phyloP scores from a whole-genome alignment of 192 early-diverging fungal species.

The Umbelopsis sp. region DNA sequence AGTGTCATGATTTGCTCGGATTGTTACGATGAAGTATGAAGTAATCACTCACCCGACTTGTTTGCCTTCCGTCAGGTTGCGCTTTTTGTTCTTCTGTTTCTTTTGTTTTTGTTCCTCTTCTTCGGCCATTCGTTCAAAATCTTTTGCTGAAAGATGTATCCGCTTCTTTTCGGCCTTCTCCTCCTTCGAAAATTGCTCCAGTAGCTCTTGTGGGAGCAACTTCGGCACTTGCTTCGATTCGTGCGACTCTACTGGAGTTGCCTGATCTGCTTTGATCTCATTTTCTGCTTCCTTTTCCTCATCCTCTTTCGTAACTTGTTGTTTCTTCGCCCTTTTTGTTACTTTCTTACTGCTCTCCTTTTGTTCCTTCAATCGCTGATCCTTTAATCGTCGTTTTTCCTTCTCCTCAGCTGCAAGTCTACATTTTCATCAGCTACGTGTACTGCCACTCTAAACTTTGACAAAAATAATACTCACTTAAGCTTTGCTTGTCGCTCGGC shows the following conservation, averaged over 20 bases:
- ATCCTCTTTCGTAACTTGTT: not conserved
- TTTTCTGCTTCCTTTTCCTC: not conserved
- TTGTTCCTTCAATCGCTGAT: slow-evolving; percentile 41
- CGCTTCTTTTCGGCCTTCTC: slow-evolving; percentile 29
- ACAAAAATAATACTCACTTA: slow-evolving; percentile 28
- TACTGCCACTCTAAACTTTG: not conserved
- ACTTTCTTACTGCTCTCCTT: slow-evolving; percentile 32
- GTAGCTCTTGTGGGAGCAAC: slow-evolving; percentile 27
- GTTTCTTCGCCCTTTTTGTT: not conserved
- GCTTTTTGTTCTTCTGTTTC: not conserved
- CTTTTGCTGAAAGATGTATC: slow-evolving; percentile 34
- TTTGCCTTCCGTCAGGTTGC: slow-evolving; percentile 8
- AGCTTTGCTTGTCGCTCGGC: slow-evolving; percentile 30
- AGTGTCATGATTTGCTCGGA: not conserved
- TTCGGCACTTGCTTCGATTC: slow-evolving; percentile 16
- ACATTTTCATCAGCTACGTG: not conserved
- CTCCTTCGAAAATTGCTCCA: slow-evolving; percentile 30
- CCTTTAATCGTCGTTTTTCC: slow-evolving; percentile 42
- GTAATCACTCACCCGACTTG: slow-evolving; percentile 7
- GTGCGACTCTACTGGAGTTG: not conserved
- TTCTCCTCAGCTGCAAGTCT: slow-evolving; percentile 26
- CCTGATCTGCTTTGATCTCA: not conserved
- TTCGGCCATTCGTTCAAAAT: slow-evolving; percentile 37
- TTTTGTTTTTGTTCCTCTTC: slow-evolving; percentile 22
- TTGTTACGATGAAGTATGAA: not conserved